Percentiles rank a stretch among this genome's conserved stretches.
phyloP scores from a whole-genome alignment of 2,329 filamentous ascomycete genomes.

The Didymella pinodella region DNA sequence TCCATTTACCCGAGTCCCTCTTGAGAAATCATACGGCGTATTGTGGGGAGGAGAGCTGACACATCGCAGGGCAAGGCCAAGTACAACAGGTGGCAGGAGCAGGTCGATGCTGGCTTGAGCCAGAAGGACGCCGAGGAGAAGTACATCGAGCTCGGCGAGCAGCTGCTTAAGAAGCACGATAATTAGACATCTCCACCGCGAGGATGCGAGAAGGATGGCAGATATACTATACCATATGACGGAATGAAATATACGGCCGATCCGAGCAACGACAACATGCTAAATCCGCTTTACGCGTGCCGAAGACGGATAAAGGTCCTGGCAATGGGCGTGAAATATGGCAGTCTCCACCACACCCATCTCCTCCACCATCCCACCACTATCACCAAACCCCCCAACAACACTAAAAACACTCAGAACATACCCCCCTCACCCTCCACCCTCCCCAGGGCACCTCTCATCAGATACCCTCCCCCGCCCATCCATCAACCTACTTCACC shows the following conservation, averaged over 20 bases:
- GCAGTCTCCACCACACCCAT: too few relatives aligned
- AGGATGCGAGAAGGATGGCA: not conserved
- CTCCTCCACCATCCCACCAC: too few relatives aligned
- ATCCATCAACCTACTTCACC: too few relatives aligned
- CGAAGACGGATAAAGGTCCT: not conserved
- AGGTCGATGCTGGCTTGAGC: conserved; percentile 69
- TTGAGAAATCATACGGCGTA: not conserved
- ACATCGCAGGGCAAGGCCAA: conserved; percentile 77
- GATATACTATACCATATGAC: conserved; percentile 18
- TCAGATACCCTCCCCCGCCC: too few relatives aligned
- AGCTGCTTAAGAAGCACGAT: conserved; percentile 74
- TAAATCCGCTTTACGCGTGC: too few relatives aligned
- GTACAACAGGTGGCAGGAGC: conserved; percentile 77
- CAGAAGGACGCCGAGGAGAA: conserved; percentile 74
- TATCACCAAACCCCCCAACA: too few relatives aligned
- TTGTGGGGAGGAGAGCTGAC: conserved; percentile 3
- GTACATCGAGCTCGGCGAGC: conserved; percentile 77
- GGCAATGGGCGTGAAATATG: not conserved
- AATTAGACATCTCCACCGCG: conserved; percentile 47
- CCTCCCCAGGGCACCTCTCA: too few relatives aligned
- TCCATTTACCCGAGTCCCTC: not conserved
- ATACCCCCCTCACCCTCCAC: too few relatives aligned
- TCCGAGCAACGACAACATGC: too few relatives aligned
- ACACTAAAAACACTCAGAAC: too few relatives aligned
- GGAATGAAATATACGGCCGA: conserved; percentile 20